Evolutionary conservation across 1,284 basidiomycete species (phyloP), one percentile per base, ranked within the genome.

Genomic region (Moniliella sp.): DNA sequence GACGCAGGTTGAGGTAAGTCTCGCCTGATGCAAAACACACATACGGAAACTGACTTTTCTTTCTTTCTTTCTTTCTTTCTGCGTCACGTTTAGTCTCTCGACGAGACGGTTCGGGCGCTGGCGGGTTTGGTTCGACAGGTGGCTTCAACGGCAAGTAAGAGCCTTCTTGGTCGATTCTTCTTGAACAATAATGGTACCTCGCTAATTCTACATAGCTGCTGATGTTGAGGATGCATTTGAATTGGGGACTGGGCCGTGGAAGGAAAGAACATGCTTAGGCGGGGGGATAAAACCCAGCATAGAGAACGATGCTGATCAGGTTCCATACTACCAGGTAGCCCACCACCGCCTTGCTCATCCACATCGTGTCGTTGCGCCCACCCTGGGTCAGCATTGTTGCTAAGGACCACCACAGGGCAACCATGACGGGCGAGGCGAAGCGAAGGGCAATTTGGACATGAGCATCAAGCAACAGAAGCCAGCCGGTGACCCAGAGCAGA

Each of bases 111-210:
- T 12, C 74, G 88, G 88, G 86, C 8, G 67, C 67, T n/a, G 76
- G 74, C 26, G 88, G 84, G 0, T 94, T 91, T 47, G 88, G 86
- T 0, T 93, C 84, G 1, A 94, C 86, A 2, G 88, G 86, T n/a
- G 67, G 56, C 1, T 59, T 59, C n/a, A n/a, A n/a, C n/a, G n/a
- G n/a, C n/a, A n/a, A n/a, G n/a, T n/a, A n/a, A n/a, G n/a, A n/a
- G n/a, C n/a, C n/a, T n/a, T n/a, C n/a, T n/a, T n/a, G n/a, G n/a
- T n/a, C n/a, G n/a, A n/a, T n/a, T n/a, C n/a, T n/a, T n/a, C n/a
- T n/a, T n/a, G n/a, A n/a, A n/a, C n/a, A n/a, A n/a, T n/a, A n/a
- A n/a, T n/a, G n/a, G n/a, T n/a, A n/a, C n/a, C n/a, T n/a, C n/a
- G n/a, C n/a, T n/a, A n/a, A n/a, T n/a, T n/a, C n/a, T n/a, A n/a